phyloP scores from a whole-genome alignment of 352 stramenopile genomes.

The Phytophthora sojae region DNA sequence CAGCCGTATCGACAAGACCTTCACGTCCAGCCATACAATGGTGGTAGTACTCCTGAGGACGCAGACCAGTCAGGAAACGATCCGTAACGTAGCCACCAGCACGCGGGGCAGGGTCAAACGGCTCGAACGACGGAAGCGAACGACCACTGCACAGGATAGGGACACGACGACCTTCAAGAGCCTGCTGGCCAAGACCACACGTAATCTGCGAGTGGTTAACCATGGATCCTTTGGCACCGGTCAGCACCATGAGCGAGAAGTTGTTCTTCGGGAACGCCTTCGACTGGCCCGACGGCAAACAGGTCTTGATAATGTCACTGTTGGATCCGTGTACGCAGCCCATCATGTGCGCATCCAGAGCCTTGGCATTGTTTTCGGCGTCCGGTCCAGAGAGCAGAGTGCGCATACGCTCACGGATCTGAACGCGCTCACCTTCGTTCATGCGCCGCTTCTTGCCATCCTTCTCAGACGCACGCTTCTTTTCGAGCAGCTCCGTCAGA shows the following conservation, averaged over 20 bases:
- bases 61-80: conserved; percentile 98
- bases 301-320: conserved; percentile 99
- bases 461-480: conserved; percentile 63
- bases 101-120: conserved; percentile 97
- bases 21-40: conserved; percentile 99
- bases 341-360: conserved; percentile 92
- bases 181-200: conserved; percentile 99
- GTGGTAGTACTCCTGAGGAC: conserved; percentile 99
- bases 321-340: conserved; percentile 90
- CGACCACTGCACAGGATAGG: conserved; percentile 97
- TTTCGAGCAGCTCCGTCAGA: conserved; percentile 68
- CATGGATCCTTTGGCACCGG: conserved; percentile 99
- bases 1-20: conserved; percentile 98
- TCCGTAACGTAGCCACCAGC: conserved; percentile 99
- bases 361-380: conserved; percentile 76
- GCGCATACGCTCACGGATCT: conserved; percentile 83
- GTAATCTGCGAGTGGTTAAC: conserved; percentile 99
- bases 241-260: conserved; percentile 99
- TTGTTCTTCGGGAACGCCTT: conserved; percentile 99
- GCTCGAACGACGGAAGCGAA: conserved; percentile 98
- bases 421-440: conserved; percentile 78
- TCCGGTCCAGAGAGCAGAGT: conserved; percentile 75
- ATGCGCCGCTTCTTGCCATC: conserved; percentile 80
- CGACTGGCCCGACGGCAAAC: conserved; percentile 96
- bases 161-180: conserved; percentile 98